Evolutionary conservation across 2,329 filamentous ascomycete species (phyloP).

Genomic region (Nemania bipapillata): DNA sequence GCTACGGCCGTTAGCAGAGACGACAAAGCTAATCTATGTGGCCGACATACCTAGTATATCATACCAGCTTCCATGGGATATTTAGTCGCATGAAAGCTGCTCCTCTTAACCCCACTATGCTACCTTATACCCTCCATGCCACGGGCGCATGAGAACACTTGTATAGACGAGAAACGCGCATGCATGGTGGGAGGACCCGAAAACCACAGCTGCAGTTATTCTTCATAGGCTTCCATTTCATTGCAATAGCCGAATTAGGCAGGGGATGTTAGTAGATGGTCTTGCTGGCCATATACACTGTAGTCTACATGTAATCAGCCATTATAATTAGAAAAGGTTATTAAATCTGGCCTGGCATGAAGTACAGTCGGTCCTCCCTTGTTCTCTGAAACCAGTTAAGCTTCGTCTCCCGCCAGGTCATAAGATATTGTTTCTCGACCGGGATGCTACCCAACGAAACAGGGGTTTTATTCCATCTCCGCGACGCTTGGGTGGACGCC

Average conservation of each 20-base stretch:
- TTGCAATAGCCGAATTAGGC: no score
- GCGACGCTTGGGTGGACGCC: not conserved
- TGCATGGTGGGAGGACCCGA: no score
- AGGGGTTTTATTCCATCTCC: not conserved
- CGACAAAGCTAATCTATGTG: not conserved
- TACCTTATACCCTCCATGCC: not conserved
- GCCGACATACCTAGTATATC: not conserved
- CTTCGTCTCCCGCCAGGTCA: not conserved
- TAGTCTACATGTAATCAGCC: no score
- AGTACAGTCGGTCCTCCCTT: not conserved
- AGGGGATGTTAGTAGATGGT: no score
- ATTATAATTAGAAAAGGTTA: no score
- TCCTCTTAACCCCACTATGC: no score
- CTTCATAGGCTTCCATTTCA: no score
- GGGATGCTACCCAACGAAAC: not conserved
- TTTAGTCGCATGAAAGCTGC: not conserved
- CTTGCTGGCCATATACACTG: no score
- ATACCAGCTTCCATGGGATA: not conserved
- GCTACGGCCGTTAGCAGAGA: not conserved
- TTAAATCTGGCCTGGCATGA: no score
- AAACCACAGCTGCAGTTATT: no score
- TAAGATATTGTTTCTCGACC: not conserved
- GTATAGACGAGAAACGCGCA: not conserved
- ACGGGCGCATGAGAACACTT: not conserved
- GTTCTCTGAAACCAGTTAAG: constrained; percentile 12